phyloP scores from a whole-genome alignment of 257 asterid genomes.

The Solanum stenotomum region DNA sequence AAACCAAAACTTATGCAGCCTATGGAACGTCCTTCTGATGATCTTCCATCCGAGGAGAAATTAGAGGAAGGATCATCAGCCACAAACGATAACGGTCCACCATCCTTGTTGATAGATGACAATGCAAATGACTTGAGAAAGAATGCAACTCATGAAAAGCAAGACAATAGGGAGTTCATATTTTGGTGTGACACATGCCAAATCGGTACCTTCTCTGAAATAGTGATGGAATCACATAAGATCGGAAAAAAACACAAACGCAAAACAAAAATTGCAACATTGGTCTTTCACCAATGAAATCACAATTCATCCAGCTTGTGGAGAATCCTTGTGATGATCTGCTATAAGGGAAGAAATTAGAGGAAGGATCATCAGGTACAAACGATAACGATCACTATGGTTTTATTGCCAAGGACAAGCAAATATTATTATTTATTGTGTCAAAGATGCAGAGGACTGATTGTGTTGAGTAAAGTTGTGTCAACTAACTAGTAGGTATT shows the following conservation, averaged over 20 bases:
- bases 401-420: too few relatives aligned
- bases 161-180: background rate
- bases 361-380: too few relatives aligned
- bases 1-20: background rate
- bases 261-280: background rate
- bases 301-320: too few relatives aligned
- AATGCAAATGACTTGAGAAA: background rate
- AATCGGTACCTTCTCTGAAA: conserved; percentile 9
- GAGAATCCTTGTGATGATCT: too few relatives aligned
- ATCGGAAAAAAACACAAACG: conserved; percentile 30
- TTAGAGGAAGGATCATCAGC: background rate
- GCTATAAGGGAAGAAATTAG: too few relatives aligned
- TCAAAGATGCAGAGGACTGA: background rate
- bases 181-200: conserved; percentile 54
- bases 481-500: background rate
- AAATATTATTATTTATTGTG: background rate
- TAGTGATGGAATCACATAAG: conserved; percentile 20
- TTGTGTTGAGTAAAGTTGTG: background rate
- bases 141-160: background rate
- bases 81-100: background rate
- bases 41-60: background rate
- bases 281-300: too few relatives aligned
- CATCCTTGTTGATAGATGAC: background rate
- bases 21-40: background rate
- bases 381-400: too few relatives aligned